phyloP scores from a whole-genome alignment of 352 stramenopile species.

The Pseudoperonospora humuli region DNA sequence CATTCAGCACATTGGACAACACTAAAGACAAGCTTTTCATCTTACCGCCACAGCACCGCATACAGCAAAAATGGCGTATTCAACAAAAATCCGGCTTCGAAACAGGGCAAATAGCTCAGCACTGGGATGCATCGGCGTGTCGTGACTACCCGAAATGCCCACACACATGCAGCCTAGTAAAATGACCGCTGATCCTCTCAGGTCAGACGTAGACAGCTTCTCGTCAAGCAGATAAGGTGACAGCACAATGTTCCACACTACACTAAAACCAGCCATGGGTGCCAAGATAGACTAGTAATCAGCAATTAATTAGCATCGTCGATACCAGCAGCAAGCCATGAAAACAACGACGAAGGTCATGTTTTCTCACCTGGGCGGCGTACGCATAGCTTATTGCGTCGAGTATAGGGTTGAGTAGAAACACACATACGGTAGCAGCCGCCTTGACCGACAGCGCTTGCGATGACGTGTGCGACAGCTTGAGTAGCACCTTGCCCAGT shows the following conservation, averaged over 20 bases:
- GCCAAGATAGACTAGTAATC: constrained; percentile 65
- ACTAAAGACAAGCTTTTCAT: neutral
- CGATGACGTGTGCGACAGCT: constrained; percentile 65
- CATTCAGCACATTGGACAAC: constrained; percentile 1
- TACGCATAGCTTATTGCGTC: constrained; percentile 84
- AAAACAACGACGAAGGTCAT: constrained; percentile 1
- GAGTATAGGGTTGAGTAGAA: constrained; percentile 80
- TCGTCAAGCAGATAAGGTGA: constrained; percentile 77
- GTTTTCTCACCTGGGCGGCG: constrained; percentile 52
- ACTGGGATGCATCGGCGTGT: constrained; percentile 67
- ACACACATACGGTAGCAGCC: constrained; percentile 71
- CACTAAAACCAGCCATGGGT: constrained; percentile 81
- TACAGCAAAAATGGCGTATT: constrained; percentile 48
- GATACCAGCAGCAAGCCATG: too few species aligned
- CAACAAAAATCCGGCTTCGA: constrained; percentile 56
- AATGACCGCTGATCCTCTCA: constrained; percentile 69
- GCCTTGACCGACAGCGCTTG: constrained; percentile 49
- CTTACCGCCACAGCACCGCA: constrained; percentile 36
- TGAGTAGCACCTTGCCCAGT: constrained; percentile 82
- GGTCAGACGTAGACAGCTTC: constrained; percentile 61
- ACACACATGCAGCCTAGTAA: constrained; percentile 69
- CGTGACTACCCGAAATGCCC: constrained; percentile 72
- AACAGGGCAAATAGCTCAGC: constrained; percentile 77
- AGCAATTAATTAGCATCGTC: constrained; percentile 20
- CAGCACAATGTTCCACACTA: constrained; percentile 85